phyloP scores from a whole-genome alignment of 2,329 filamentous ascomycete species.

The Talaromyces marneffei region DNA sequence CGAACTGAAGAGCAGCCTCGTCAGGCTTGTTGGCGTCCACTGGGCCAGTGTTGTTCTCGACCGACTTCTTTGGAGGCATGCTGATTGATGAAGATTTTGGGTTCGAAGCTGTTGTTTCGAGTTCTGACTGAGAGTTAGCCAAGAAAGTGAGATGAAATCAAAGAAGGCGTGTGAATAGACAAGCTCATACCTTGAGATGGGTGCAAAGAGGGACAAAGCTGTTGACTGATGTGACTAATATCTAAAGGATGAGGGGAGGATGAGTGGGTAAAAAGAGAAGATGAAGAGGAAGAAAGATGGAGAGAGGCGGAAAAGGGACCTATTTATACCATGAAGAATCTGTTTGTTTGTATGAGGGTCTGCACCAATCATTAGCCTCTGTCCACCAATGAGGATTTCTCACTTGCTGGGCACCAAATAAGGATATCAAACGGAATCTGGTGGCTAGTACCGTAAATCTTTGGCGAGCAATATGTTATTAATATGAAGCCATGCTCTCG shows the following conservation, averaged over 20 bases:
- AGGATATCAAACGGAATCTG: background rate
- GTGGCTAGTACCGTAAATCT: background rate
- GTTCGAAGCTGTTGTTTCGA: background rate
- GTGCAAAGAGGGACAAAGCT: background rate
- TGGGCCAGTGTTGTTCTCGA: background rate
- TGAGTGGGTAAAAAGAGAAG: background rate
- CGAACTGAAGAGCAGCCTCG: background rate
- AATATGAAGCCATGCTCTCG: background rate
- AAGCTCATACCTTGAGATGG: background rate
- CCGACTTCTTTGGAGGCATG: constrained; percentile 12
- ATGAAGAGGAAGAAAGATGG: background rate
- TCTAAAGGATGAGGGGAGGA: background rate
- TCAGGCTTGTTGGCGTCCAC: background rate
- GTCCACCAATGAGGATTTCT: too few relatives aligned
- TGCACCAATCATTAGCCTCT: background rate
- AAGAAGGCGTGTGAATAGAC: background rate
- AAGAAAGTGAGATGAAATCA: background rate
- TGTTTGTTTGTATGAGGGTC: background rate
- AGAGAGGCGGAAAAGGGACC: background rate
- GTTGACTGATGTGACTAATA: background rate
- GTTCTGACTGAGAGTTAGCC: background rate
- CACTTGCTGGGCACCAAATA: background rate
- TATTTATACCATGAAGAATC: background rate
- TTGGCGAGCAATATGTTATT: background rate
- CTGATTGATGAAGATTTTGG: background rate